These are phyloP conservation scores for Hippophae tibetana DNA, from an alignment of 306 rosid genomes.

Conservation along the genomic window DNA sequence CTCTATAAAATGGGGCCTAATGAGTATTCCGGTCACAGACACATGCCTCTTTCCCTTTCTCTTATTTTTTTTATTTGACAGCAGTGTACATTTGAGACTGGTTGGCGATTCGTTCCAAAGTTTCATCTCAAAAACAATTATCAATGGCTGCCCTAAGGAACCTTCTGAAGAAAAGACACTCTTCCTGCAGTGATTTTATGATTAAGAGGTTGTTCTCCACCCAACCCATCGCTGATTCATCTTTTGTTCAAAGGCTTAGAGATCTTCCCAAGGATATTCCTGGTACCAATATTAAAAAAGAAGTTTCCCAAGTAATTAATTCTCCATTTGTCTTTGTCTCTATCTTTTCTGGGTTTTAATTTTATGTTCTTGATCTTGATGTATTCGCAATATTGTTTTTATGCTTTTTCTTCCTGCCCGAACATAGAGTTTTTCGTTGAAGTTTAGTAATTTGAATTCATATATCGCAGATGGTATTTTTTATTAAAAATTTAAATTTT, in stretches of 20 bases:
- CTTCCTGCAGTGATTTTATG: slow-evolving; percentile 3
- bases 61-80: no score
- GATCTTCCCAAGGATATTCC: slow-evolving; percentile 27
- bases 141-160: slow-evolving; percentile 50
- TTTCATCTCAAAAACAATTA: not conserved
- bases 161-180: slow-evolving; percentile 33
- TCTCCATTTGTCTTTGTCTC: not conserved
- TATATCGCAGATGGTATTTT: no score
- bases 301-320: not conserved
- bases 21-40: no score
- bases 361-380: no score
- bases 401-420: no score
- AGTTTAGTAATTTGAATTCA: no score
- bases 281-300: not conserved
- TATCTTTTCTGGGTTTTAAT: not conserved
- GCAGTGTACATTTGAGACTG: no score
- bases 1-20: no score
- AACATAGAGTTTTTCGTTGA: no score
- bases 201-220: slow-evolving; percentile 31
- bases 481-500: no score
- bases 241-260: slow-evolving; percentile 62
- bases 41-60: no score
- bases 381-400: not conserved
- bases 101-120: no score
- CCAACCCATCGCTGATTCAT: slow-evolving; percentile 31